Conservation (phyloP, 257 asterid species). For the Leonotis leonurus region DNA sequence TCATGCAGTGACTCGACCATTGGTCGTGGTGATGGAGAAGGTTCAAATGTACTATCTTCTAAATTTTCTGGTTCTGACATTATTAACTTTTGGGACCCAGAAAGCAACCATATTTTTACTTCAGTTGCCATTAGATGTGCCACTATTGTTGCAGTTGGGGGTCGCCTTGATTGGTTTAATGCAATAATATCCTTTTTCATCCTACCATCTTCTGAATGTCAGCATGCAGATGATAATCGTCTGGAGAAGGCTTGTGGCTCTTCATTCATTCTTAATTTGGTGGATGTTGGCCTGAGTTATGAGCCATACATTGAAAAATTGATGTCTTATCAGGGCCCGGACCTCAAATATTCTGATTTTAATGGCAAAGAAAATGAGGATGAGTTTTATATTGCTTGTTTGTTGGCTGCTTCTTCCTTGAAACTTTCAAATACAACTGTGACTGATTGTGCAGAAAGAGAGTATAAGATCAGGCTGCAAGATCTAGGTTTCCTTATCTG, state of each 20-base stretch:
- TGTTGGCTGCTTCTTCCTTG: slow-evolving; percentile 85
- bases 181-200: slow-evolving; percentile 55
- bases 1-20: slow-evolving; percentile 63
- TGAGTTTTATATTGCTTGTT: slow-evolving; percentile 55
- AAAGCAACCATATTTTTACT: slow-evolving; percentile 40
- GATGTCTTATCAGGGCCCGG: slow-evolving; percentile 19
- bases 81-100: slow-evolving; percentile 58
- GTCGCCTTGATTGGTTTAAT: slow-evolving; percentile 92
- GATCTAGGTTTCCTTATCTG: slow-evolving; percentile 85
- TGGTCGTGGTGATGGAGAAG: slow-evolving; percentile 97
- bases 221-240: slow-evolving; percentile 33
- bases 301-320: slow-evolving; percentile 52
- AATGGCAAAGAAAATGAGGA: slow-evolving; percentile 25
- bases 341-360: slow-evolving; percentile 23
- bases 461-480: slow-evolving; percentile 55
- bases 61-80: slow-evolving; percentile 67
- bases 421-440: slow-evolving; percentile 44
- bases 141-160: slow-evolving; percentile 80
- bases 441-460: slow-evolving; percentile 38
- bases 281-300: slow-evolving; percentile 77
- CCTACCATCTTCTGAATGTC: slow-evolving; percentile 45
- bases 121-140: slow-evolving; percentile 63
- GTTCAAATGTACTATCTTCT: slow-evolving; percentile 73
- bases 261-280: slow-evolving; percentile 75
- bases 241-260: slow-evolving; percentile 42